A percentile compares a stretch with the other conserved stretches of the same genome.
phyloP scores from a whole-genome alignment of 768 basidiomycete species.

The Suillus subluteus region DNA sequence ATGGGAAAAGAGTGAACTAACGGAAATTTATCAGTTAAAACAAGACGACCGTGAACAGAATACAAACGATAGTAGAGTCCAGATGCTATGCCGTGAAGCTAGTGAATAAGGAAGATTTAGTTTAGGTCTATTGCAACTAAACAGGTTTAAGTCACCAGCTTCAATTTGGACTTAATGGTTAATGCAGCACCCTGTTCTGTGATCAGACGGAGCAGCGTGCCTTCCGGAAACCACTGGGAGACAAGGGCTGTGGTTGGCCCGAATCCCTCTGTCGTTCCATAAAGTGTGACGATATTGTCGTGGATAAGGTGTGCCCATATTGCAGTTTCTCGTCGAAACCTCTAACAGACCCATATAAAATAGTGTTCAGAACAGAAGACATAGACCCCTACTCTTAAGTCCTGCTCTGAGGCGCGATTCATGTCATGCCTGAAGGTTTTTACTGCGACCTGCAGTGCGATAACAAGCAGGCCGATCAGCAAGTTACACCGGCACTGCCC shows the following conservation, averaged over 20 bases:
- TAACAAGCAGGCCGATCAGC: not conserved
- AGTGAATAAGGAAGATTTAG: not conserved
- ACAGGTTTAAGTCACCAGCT: not conserved
- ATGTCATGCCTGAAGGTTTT: not conserved
- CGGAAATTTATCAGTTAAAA: not conserved
- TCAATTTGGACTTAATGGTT: not conserved
- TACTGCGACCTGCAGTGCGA: conserved; percentile 4
- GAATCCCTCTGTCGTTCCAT: conserved; percentile 19
- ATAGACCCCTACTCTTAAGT: not conserved
- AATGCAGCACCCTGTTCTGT: not conserved
- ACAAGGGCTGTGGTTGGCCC: not conserved
- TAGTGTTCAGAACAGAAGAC: not conserved
- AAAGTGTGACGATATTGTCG: conserved; percentile 23
- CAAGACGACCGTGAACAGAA: too few relatives aligned
- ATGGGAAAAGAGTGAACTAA: conserved; percentile 22
- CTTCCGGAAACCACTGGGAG: conserved; percentile 6
- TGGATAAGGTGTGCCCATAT: conserved; percentile 24
- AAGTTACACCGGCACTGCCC: not conserved
- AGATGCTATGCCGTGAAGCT: conserved; percentile 20
- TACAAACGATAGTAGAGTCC: conserved; percentile 19
- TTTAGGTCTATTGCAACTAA: not conserved
- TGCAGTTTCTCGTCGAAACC: conserved; percentile 20
- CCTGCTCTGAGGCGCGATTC: not conserved
- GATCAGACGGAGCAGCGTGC: not conserved
- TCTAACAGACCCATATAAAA: conserved; percentile 8